phyloP scores from a whole-genome alignment of 257 asterid species.

The Solanum pennellii region DNA sequence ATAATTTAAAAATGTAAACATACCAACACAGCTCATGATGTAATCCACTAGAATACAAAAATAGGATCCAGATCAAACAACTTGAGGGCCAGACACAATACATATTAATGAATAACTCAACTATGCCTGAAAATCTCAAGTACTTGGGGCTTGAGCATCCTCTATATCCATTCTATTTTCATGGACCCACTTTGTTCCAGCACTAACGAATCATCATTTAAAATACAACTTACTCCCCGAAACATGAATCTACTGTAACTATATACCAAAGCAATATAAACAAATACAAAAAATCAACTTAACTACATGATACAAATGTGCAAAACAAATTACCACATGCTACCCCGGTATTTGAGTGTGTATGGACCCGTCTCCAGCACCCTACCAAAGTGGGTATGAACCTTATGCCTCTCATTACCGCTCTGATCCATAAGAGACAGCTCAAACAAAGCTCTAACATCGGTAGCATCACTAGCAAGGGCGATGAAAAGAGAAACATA shows the following conservation, averaged over 20 bases:
- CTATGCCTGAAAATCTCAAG: background rate
- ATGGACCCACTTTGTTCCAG: background rate
- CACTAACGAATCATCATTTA: background rate
- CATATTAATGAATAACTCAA: background rate
- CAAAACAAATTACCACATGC: constrained; percentile 6
- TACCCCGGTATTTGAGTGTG: constrained; percentile 10
- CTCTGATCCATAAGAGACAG: constrained; percentile 15
- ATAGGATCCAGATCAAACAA: background rate
- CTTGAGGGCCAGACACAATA: background rate
- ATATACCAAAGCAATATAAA: background rate
- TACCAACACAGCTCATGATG: background rate
- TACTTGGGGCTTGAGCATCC: background rate
- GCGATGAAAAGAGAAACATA: constrained; percentile 13
- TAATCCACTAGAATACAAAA: background rate
- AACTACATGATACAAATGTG: background rate
- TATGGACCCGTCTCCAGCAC: constrained; percentile 12
- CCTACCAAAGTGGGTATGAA: constrained; percentile 12
- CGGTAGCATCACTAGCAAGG: constrained; percentile 11
- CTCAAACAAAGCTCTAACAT: constrained; percentile 13
- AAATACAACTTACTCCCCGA: background rate
- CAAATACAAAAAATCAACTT: background rate
- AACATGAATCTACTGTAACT: background rate
- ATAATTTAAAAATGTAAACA: background rate
- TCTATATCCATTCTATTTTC: background rate
- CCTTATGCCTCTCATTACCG: constrained; percentile 9